These are phyloP conservation scores for Tylopilus rubrobrunneus DNA, from an alignment of 768 basidiomycete genomes.

Conservation along the genomic window DNA sequence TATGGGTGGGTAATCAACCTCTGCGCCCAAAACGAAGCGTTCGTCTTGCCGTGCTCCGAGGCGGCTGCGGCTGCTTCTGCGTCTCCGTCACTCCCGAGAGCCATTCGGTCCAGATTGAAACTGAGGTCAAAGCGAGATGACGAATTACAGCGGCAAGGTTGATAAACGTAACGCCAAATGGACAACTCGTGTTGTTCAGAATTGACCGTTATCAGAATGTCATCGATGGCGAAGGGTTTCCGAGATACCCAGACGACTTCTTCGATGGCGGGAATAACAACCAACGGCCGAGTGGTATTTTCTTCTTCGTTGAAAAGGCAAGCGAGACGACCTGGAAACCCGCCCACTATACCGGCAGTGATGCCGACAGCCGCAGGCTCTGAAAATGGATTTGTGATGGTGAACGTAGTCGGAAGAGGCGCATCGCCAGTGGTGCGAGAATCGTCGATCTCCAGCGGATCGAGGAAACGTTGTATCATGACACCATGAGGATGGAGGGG, in stretches of 20 bases:
- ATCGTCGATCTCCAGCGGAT: conserved; percentile 62
- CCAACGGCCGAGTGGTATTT: conserved; percentile 45
- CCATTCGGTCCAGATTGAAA: conserved; percentile 66
- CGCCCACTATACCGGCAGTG: conserved; percentile 56
- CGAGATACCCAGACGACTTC: conserved; percentile 61
- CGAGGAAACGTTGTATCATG: conserved; percentile 71
- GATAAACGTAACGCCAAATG: conserved; percentile 71
- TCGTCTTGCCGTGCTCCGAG: conserved; percentile 62
- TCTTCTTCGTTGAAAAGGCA: conserved; percentile 54
- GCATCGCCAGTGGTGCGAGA: conserved; percentile 62
- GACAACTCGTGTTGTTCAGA: conserved; percentile 49
- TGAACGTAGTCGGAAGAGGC: conserved; percentile 76
- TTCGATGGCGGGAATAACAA: conserved; percentile 58
- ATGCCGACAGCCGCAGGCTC: conserved; percentile 72
- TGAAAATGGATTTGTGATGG: conserved; percentile 70
- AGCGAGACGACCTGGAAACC: conserved; percentile 29
- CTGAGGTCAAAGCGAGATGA: conserved; percentile 53
- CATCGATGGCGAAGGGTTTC: conserved; percentile 37
- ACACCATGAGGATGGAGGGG: conserved; percentile 75
- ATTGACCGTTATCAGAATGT: conserved; percentile 59
- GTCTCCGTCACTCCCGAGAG: conserved; percentile 48
- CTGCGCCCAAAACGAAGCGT: conserved; percentile 72
- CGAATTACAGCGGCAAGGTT: conserved; percentile 40
- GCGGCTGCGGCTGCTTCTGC: conserved; percentile 37
- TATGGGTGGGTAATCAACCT: conserved; percentile 49